These are phyloP conservation scores for Rhizopus stolonifer DNA, from an alignment of 371 early-diverging fungal genomes.

Conservation along the genomic window DNA sequence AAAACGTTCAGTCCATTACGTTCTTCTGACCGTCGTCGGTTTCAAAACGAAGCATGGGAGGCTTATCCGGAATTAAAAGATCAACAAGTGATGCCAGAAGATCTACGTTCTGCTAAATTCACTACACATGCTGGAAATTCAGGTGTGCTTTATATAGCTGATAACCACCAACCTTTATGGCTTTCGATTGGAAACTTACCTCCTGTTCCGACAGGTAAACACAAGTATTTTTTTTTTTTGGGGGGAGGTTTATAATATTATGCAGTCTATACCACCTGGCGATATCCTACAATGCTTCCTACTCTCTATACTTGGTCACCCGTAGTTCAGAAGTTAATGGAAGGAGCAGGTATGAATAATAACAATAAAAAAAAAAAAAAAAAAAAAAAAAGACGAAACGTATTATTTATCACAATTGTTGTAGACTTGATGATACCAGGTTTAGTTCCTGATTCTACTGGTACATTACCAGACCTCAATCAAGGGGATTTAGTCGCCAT, in stretches of 20 bases:
- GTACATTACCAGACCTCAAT: conserved; percentile 42
- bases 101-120: conserved; percentile 65
- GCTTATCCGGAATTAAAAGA: conserved; percentile 50
- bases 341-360: conserved; percentile 55
- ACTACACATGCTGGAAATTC: conserved; percentile 55
- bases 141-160: conserved; percentile 59
- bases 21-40: conserved; percentile 59
- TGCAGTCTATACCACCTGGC: conserved; percentile 67
- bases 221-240: too few species aligned
- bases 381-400: conserved; percentile 4
- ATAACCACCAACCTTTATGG: conserved; percentile 59
- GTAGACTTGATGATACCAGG: conserved; percentile 68
- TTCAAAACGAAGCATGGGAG: conserved; percentile 56
- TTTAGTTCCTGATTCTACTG: conserved; percentile 47
- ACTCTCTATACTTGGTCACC: conserved; percentile 60
- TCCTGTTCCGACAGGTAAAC: conserved; percentile 45
- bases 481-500: conserved; percentile 56
- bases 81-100: conserved; percentile 49
- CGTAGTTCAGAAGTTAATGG: conserved; percentile 61
- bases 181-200: conserved; percentile 42
- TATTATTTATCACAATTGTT: conserved; percentile 1
- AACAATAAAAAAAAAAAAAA: too few species aligned
- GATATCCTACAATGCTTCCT: conserved; percentile 59
- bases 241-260: too few species aligned
- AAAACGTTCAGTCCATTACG: conserved; percentile 62